Evolutionary conservation across 495 filamentous ascomycete genomes (phyloP), one percentile per base, ranked within the genome.

Genomic region (Xylaria scruposa): DNA sequence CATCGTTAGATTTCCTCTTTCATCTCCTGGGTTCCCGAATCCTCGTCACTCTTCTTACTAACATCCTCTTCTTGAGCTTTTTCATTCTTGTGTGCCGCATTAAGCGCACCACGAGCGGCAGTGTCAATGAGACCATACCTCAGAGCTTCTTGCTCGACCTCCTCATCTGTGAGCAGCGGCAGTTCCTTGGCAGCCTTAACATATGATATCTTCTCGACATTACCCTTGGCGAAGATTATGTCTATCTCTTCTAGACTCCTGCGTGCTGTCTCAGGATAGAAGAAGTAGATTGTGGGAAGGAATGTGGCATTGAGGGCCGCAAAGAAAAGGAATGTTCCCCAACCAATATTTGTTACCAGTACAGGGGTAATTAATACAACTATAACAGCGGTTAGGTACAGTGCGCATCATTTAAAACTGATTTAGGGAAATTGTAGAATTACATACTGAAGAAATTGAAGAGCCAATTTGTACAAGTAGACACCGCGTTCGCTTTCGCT

Each of bases 291-390:
- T 71, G 91, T 77, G 1, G 93, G 92, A 21, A 94, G 78, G 85
- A 94, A 93, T 73, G 81, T 81, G 61, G 86, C 89, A 80, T 95
- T 94, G 73, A 92, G 81, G 46, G 82, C 80, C 7, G 91, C 91
- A 78, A 94, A 94, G 87, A 94, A 92, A 46, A 94, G 85, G 78
- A 94, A 95, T 0, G 91, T 93, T 12, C 90, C 88, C 92, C 92
- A 95, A 62, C 84, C 78, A 67, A 93, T 93, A 65, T 84, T 82
- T 56, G 81, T 73, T 33, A 94, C 80, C 88, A 93, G 91, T 62
- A 93, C 87, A 0, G 93, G 93, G 0, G 91, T 93, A 68, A 94
- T 88, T 91, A 94, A 93, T 70, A 95, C 93, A 51, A 94, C 88
- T 15, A 90, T 68, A 68, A 73, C 63, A 70, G 26, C 24, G 26